Percentiles rank a stretch among this genome's conserved stretches.
These are phyloP conservation scores for Diophrys appendiculata DNA, from an alignment of 73 alveolate genomes.

Conservation along the genomic window DNA sequence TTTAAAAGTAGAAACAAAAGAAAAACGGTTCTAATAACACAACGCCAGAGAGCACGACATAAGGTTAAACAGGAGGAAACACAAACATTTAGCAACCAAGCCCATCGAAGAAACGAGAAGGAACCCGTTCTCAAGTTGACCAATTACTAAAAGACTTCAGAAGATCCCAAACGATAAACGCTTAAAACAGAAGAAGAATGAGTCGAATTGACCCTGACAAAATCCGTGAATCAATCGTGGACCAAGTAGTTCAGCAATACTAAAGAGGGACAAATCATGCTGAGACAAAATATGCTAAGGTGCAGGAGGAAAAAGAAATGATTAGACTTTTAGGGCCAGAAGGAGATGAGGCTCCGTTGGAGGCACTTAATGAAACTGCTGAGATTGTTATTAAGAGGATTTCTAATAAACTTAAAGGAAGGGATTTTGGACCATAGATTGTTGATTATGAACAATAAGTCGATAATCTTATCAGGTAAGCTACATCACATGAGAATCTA, in stretches of 20 bases:
- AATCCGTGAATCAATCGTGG: slow-evolving; percentile 39
- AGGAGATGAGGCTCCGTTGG: slow-evolving; percentile 39
- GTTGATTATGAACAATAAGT: slow-evolving; percentile 77
- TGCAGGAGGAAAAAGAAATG: not conserved
- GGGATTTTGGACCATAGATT: slow-evolving; percentile 70
- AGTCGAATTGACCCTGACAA: slow-evolving; percentile 2
- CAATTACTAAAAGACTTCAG: not conserved
- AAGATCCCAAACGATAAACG: not conserved
- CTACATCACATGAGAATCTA: slow-evolving; percentile 88
- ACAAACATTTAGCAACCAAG: not conserved
- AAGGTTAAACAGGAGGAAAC: not conserved
- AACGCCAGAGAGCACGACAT: not conserved
- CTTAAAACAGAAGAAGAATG: not conserved
- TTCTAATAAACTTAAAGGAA: slow-evolving; percentile 81
- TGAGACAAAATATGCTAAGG: slow-evolving; percentile 27
- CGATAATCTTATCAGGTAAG: slow-evolving; percentile 86
- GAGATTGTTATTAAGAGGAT: slow-evolving; percentile 61
- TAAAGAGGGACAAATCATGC: slow-evolving; percentile 36
- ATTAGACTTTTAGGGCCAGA: slow-evolving; percentile 54
- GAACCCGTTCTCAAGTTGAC: not conserved
- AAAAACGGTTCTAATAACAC: slow-evolving; percentile 1
- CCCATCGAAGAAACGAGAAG: not conserved
- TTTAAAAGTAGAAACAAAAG: slow-evolving; percentile 57
- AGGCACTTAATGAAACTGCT: slow-evolving; percentile 62
- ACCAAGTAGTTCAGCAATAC: slow-evolving; percentile 34